These are phyloP conservation scores for Sporothrix luriei DNA, from an alignment of 2,329 filamentous ascomycete genomes.

Conservation along the genomic window DNA sequence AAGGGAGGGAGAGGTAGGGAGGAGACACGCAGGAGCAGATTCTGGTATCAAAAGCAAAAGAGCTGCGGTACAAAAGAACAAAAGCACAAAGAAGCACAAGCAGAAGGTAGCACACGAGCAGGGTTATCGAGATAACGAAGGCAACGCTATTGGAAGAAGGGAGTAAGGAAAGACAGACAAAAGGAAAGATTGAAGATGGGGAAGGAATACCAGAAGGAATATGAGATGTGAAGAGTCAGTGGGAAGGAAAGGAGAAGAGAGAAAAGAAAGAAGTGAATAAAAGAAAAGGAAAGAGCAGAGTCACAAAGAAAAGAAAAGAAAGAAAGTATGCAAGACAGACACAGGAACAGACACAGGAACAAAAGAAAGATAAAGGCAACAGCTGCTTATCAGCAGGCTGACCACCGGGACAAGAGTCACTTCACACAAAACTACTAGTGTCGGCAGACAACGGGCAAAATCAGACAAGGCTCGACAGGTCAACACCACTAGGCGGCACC, in stretches of 20 bases:
- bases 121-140: slow-evolving; percentile 11
- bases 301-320: not conserved
- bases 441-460: not conserved
- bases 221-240: not conserved
- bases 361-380: slow-evolving; percentile 8
- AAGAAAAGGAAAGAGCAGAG: not conserved
- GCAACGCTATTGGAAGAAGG: not conserved
- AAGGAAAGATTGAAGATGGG: not conserved
- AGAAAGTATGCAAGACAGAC: not conserved
- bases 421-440: not conserved
- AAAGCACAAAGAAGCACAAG: not conserved
- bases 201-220: not conserved
- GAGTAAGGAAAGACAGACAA: not conserved
- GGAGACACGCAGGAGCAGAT: not conserved
- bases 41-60: not conserved
- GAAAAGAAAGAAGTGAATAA: not conserved
- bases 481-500: not conserved
- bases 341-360: not conserved
- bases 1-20: not conserved
- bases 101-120: not conserved
- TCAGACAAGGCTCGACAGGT: slow-evolving; percentile 5
- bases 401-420: slow-evolving; percentile 8
- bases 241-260: not conserved
- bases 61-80: not conserved
- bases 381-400: slow-evolving; percentile 24